phyloP scores from a whole-genome alignment of 2,329 filamentous ascomycete genomes.

The Moelleriella libera region DNA sequence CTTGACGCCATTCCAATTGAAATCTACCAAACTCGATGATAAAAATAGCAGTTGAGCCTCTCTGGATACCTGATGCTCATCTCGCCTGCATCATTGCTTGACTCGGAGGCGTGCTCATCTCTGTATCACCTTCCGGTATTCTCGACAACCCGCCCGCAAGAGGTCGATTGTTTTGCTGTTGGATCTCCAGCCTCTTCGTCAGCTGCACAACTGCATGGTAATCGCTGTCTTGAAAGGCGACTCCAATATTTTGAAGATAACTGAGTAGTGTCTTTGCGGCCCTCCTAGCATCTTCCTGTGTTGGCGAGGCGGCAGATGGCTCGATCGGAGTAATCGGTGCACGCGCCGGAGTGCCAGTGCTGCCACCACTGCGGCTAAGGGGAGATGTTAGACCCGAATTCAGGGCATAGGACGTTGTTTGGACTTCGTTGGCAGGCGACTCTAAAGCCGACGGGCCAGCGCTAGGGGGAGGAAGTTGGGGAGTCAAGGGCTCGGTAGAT shows the following conservation, averaged over 20 bases:
- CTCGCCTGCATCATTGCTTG: constrained; percentile 14
- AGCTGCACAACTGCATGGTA: constrained; percentile 66
- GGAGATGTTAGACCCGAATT: constrained; percentile 28
- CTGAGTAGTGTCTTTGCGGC: constrained; percentile 70
- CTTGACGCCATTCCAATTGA: no score
- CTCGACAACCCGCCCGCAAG: constrained; percentile 35
- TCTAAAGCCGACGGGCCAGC: constrained; percentile 37
- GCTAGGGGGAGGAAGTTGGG: constrained; percentile 31
- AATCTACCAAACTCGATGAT: no score
- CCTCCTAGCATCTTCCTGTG: constrained; percentile 71
- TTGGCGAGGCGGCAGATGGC: constrained; percentile 51
- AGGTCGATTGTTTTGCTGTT: constrained; percentile 27
- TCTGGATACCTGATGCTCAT: constrained; percentile 6
- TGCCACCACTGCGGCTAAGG: constrained; percentile 18
- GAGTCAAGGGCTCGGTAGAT: constrained; percentile 29
- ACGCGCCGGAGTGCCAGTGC: constrained; percentile 17
- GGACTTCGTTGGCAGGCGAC: constrained; percentile 33
- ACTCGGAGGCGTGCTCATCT: constrained; percentile 21
- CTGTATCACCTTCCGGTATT: constrained; percentile 42
- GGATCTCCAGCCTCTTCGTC: constrained; percentile 71
- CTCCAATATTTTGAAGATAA: constrained; percentile 60
- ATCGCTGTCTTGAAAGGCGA: constrained; percentile 59
- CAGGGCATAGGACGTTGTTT: constrained; percentile 25
- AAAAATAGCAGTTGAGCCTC: no score
- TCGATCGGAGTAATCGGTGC: constrained; percentile 22